A percentile compares a stretch with the other conserved stretches of the same genome.
phyloP scores from a whole-genome alignment of 768 basidiomycete genomes.

The Mycena filopes region DNA sequence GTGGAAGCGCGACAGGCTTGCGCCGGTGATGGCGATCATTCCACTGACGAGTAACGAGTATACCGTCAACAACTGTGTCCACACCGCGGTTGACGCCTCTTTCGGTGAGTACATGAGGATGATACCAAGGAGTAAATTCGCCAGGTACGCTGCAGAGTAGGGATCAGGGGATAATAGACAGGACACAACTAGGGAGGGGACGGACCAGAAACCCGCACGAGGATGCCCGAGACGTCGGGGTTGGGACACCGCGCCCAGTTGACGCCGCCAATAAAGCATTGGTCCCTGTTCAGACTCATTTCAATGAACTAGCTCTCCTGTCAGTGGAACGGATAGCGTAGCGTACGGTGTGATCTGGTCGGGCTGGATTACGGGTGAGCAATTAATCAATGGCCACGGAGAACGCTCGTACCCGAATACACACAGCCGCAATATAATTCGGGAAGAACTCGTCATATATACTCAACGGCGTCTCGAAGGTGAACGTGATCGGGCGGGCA shows the following conservation, averaged over 20 bases:
- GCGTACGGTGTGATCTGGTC: background rate
- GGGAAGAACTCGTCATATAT: background rate
- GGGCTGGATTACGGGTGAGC: background rate
- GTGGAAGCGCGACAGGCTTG: constrained; percentile 14
- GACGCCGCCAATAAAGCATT: background rate
- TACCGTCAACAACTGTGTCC: constrained; percentile 22
- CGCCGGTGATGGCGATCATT: background rate
- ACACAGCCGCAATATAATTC: background rate
- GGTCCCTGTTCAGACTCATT: background rate
- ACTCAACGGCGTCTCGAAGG: background rate
- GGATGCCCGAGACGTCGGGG: constrained; percentile 5
- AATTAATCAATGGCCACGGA: background rate
- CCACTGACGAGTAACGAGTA: constrained; percentile 23
- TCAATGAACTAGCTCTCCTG: no score
- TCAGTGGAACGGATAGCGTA: no score
- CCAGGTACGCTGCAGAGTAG: constrained; percentile 3
- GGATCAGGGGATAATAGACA: no score
- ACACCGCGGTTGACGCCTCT: constrained; percentile 11
- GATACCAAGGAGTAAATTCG: constrained; percentile 17
- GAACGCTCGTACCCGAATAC: background rate
- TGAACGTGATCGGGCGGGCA: background rate
- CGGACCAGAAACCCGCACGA: constrained; percentile 7
- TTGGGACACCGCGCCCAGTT: constrained; percentile 14
- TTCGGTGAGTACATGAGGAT: constrained; percentile 15
- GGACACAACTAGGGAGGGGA: background rate